Conservation (phyloP, 495 filamentous ascomycete genomes). For the Xylaria nigripes region DNA sequence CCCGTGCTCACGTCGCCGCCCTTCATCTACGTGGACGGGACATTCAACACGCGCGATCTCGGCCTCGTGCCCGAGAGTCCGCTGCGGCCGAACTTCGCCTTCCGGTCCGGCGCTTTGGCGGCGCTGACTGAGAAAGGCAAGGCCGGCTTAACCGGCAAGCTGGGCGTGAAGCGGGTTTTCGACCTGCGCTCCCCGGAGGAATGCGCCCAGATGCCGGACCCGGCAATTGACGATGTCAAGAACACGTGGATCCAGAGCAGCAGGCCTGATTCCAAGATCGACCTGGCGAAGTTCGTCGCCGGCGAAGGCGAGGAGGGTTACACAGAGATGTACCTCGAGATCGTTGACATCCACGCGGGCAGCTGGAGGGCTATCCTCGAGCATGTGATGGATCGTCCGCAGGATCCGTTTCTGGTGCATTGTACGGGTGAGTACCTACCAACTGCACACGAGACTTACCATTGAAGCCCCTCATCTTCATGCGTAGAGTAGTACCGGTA, state of each 20-base stretch:
- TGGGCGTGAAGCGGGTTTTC: conserved; percentile 35
- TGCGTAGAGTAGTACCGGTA: neutral
- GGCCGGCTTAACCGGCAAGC: conserved; percentile 30
- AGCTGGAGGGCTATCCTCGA: conserved; percentile 32
- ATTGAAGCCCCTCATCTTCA: neutral
- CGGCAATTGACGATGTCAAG: conserved; percentile 33
- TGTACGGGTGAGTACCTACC: conserved; percentile 40
- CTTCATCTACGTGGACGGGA: conserved; percentile 45
- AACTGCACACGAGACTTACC: too few species aligned
- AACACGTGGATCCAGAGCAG: conserved; percentile 28
- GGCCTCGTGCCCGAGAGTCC: conserved; percentile 38
- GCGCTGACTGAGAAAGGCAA: conserved; percentile 27
- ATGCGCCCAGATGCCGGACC: conserved; percentile 27
- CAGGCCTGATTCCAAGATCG: conserved; percentile 25
- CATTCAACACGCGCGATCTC: conserved; percentile 49
- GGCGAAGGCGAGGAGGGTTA: conserved; percentile 36
- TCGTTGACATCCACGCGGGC: conserved; percentile 29
- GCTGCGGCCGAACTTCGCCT: conserved; percentile 39
- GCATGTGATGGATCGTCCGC: conserved; percentile 26
- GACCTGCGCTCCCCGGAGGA: conserved; percentile 37
- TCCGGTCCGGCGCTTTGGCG: conserved; percentile 44
- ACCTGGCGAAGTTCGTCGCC: conserved; percentile 28
- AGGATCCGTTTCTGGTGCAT: conserved; percentile 36
- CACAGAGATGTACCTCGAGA: conserved; percentile 34
- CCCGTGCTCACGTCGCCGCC: conserved; percentile 37